A percentile compares a stretch with the other conserved stretches of the same genome.
These are phyloP conservation scores for Ceratobasidium sp. DNA, from an alignment of 1,284 basidiomycete genomes.

Conservation along the genomic window DNA sequence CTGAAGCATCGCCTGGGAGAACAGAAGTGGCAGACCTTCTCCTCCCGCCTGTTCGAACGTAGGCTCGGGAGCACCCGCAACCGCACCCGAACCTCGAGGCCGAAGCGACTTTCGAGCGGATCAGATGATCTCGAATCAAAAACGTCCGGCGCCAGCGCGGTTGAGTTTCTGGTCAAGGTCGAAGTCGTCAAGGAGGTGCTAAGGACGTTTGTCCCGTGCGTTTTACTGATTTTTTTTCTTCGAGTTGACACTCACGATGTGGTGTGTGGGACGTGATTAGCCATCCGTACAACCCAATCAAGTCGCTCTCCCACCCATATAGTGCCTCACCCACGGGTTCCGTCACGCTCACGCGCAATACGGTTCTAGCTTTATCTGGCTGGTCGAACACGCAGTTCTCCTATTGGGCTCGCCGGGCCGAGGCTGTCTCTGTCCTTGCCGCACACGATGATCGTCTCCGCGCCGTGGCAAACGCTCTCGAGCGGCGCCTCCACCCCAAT, in stretches of 20 bases:
- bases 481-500: slow-evolving; percentile 55
- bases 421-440: slow-evolving; percentile 61
- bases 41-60: slow-evolving; percentile 61
- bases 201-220: slow-evolving; percentile 61
- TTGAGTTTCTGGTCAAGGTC: slow-evolving; percentile 65
- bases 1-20: slow-evolving; percentile 59
- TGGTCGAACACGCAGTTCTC: slow-evolving; percentile 66
- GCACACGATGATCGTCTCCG: slow-evolving; percentile 57
- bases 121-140: slow-evolving; percentile 47
- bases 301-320: slow-evolving; percentile 59
- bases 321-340: slow-evolving; percentile 56
- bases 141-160: slow-evolving; percentile 57
- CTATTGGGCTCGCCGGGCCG: slow-evolving; percentile 62
- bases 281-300: slow-evolving; percentile 64
- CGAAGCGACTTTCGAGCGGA: slow-evolving; percentile 26
- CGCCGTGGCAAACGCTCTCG: slow-evolving; percentile 57
- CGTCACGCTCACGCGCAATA: slow-evolving; percentile 61
- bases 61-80: slow-evolving; percentile 57
- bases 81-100: slow-evolving; percentile 53
- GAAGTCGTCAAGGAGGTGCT: slow-evolving; percentile 63
- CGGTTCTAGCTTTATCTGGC: slow-evolving; percentile 60
- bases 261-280: slow-evolving; percentile 50
- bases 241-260: slow-evolving; percentile 9
- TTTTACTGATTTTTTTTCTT: slow-evolving; percentile 43
- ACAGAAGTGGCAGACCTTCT: slow-evolving; percentile 61